Percentiles rank a stretch among this genome's conserved stretches.
Evolutionary conservation across 2,329 filamentous ascomycete genomes (phyloP).

Genomic region (Didymella lethalis): DNA sequence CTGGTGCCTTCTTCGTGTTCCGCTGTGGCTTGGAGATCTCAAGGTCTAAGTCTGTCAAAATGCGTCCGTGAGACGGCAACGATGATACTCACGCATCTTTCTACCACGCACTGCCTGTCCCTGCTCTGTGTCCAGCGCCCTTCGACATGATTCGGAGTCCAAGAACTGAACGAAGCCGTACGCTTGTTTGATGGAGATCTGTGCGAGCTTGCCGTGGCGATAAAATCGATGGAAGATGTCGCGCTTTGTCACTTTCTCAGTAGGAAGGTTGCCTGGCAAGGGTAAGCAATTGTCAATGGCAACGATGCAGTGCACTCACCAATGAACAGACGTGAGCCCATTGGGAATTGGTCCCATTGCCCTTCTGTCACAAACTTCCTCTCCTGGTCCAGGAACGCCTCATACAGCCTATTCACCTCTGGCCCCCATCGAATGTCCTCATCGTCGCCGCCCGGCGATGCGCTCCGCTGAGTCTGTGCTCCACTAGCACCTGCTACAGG

Average conservation of each 20-base stretch:
- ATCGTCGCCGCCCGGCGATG: constrained; percentile 45
- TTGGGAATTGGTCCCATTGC: constrained; percentile 81
- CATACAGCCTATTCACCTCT: constrained; percentile 72
- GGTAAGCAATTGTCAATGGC: constrained; percentile 23
- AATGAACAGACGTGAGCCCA: constrained; percentile 80
- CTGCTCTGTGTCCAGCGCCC: constrained; percentile 80
- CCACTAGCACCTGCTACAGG: constrained; percentile 39
- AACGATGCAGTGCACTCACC: constrained; percentile 60
- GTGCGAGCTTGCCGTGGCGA: constrained; percentile 82
- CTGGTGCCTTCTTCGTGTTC: constrained; percentile 68
- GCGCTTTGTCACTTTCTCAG: constrained; percentile 89
- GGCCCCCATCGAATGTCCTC: constrained; percentile 62
- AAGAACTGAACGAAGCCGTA: constrained; percentile 98
- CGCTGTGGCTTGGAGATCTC: constrained; percentile 90
- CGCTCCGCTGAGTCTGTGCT: constrained; percentile 36
- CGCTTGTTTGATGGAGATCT: constrained; percentile 95
- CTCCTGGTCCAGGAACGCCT: constrained; percentile 76
- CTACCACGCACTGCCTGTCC: constrained; percentile 84
- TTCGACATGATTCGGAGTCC: constrained; percentile 74
- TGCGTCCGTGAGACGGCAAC: neutral
- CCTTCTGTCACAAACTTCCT: constrained; percentile 78
- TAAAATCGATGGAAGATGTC: constrained; percentile 94
- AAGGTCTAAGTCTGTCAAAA: constrained; percentile 68
- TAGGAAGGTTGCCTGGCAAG: constrained; percentile 80
- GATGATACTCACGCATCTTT: constrained; percentile 80